A percentile compares a stretch with the other conserved stretches of the same genome.
phyloP scores from a whole-genome alignment of 768 basidiomycete genomes.

The Sutorius australiensis region DNA sequence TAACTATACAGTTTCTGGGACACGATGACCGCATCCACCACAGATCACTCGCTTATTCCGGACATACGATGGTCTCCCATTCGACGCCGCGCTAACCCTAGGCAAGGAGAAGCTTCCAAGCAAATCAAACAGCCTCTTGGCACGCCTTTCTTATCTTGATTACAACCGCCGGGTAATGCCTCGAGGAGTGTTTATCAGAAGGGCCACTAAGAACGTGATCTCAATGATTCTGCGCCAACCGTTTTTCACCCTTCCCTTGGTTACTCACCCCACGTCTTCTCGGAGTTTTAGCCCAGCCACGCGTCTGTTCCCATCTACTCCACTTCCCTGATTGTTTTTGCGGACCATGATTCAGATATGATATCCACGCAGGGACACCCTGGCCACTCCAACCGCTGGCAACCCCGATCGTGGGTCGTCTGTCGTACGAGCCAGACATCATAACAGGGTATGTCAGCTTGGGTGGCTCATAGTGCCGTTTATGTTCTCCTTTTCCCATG shows the following conservation, averaged over 20 bases:
- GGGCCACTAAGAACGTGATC: constrained; percentile 4
- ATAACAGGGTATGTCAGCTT: constrained; percentile 2
- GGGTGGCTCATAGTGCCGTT: not conserved
- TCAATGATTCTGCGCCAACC: not conserved
- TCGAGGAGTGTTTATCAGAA: constrained; percentile 14
- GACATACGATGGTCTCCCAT: not conserved
- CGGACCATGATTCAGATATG: not conserved
- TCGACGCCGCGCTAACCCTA: constrained; percentile 1
- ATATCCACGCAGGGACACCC: not conserved
- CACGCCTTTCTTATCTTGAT: constrained; percentile 2
- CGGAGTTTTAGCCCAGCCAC: not conserved
- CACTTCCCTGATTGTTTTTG: constrained; percentile 4
- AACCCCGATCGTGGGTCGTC: constrained; percentile 1
- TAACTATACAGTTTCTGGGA: not conserved
- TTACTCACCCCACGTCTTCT: not conserved
- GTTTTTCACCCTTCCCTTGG: not conserved
- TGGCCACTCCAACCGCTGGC: not conserved
- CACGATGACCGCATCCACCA: not conserved
- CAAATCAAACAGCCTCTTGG: constrained; percentile 15
- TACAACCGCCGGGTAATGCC: constrained; percentile 1
- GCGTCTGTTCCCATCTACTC: not conserved
- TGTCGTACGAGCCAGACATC: constrained; percentile 1
- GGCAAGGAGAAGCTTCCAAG: constrained; percentile 12
- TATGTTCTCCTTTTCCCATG: constrained; percentile 12
- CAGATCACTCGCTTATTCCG: constrained; percentile 1